Conservation (phyloP, 106 monocot genomes). For the Dendrobium chrysotoxum region DNA sequence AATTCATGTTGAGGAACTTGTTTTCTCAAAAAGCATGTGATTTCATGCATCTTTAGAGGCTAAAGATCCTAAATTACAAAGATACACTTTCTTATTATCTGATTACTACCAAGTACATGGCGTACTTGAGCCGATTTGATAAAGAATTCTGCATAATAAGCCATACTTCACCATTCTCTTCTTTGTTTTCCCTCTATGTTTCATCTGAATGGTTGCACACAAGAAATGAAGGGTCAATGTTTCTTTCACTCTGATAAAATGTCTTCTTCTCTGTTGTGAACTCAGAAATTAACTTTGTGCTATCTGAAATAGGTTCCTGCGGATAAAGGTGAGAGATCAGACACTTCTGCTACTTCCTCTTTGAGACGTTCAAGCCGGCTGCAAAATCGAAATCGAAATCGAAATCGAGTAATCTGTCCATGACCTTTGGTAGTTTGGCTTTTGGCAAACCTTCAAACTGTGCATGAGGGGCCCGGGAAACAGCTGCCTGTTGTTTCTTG, state of each 20-base stretch:
- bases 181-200: not conserved
- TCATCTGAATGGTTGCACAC: not conserved
- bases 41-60: not conserved
- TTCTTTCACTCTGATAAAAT: not conserved
- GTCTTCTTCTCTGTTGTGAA: not conserved
- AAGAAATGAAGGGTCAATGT: not conserved
- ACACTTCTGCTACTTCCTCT: not conserved
- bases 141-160: not conserved
- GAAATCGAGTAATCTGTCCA: not conserved
- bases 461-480: not conserved
- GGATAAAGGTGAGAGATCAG: not conserved
- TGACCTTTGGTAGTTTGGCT: not conserved
- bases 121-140: too few relatives aligned
- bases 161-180: not conserved
- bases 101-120: too few relatives aligned
- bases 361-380: conserved; percentile 6
- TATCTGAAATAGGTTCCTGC: not conserved
- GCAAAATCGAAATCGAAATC: too few relatives aligned
- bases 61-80: too few relatives aligned
- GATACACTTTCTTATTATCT: too few relatives aligned
- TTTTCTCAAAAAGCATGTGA: too few relatives aligned
- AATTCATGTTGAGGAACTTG: too few relatives aligned
- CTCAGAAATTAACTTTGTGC: not conserved
- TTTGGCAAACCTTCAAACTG: too few relatives aligned
- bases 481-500: not conserved